phyloP scores from a whole-genome alignment of 1,284 basidiomycete genomes.

The Polyporus tsugae region DNA sequence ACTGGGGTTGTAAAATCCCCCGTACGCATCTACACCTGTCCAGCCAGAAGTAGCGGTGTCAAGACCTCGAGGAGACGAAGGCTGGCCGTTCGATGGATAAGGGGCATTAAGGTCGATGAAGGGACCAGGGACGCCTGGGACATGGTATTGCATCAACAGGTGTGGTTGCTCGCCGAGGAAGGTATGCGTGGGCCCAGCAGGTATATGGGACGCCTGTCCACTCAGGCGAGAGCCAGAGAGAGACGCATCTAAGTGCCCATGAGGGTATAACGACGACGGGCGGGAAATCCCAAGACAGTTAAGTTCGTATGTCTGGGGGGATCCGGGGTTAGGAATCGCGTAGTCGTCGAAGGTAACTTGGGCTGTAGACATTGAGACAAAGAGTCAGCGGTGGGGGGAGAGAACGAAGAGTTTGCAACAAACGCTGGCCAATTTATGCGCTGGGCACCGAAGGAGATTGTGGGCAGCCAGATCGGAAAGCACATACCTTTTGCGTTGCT shows the following conservation, averaged over 20 bases:
- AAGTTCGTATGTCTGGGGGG: conserved; percentile 19
- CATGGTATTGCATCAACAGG: background rate
- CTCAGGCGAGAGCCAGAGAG: conserved; percentile 8
- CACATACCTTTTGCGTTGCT: conserved; percentile 24
- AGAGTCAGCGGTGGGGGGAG: background rate
- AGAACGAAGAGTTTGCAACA: background rate
- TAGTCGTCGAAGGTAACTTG: conserved; percentile 28
- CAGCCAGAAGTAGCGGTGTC: conserved; percentile 22
- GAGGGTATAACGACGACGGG: conserved; percentile 14
- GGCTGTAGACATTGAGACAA: conserved; percentile 24
- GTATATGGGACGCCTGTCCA: conserved; percentile 9
- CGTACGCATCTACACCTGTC: conserved; percentile 13
- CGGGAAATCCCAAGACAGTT: conserved; percentile 15
- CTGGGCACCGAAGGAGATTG: background rate
- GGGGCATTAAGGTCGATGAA: background rate
- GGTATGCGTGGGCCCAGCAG: conserved; percentile 13
- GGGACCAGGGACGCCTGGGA: background rate
- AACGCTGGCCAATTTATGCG: background rate
- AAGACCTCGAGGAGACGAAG: conserved; percentile 12
- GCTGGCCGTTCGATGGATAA: background rate
- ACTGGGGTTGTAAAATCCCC: conserved; percentile 12
- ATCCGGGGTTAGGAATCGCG: conserved; percentile 14
- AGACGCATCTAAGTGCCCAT: conserved; percentile 15
- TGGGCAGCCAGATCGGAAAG: conserved; percentile 18
- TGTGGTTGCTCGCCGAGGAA: conserved; percentile 23